These are phyloP conservation scores for Talaromyces islandicus DNA, from an alignment of 2,329 filamentous ascomycete species.

Conservation along the genomic window DNA sequence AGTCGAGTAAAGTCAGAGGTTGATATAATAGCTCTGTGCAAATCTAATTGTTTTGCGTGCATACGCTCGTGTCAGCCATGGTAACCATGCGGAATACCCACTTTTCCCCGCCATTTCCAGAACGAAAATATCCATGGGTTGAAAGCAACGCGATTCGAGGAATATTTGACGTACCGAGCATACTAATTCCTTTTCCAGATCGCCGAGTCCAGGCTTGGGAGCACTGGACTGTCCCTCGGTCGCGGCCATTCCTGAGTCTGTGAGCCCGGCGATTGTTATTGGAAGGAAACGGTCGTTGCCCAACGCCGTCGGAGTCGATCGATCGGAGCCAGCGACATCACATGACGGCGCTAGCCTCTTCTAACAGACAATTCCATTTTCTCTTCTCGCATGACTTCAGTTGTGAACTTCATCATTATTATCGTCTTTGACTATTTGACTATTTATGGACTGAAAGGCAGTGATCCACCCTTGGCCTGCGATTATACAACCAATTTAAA, in stretches of 20 bases:
- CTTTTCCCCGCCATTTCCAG: slow-evolving; percentile 6
- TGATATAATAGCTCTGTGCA: slow-evolving; percentile 93
- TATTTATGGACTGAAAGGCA: not conserved
- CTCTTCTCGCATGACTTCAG: not conserved
- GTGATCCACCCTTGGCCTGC: not conserved
- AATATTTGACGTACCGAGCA: slow-evolving; percentile 68
- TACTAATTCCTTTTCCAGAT: slow-evolving; percentile 88
- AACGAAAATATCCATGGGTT: slow-evolving; percentile 3
- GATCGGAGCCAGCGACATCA: not conserved
- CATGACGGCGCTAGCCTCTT: not conserved
- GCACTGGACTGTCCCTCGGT: slow-evolving; percentile 7
- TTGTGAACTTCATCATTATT: not conserved
- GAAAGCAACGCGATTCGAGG: slow-evolving; percentile 12
- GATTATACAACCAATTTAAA: not conserved
- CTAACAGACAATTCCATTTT: not conserved
- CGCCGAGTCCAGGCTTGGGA: slow-evolving; percentile 34
- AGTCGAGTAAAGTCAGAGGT: slow-evolving; percentile 85
- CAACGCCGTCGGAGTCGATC: not conserved
- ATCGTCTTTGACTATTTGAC: not conserved
- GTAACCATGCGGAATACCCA: not conserved
- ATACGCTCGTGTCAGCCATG: slow-evolving; percentile 2
- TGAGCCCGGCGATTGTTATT: not conserved
- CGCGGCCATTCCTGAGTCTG: slow-evolving; percentile 8
- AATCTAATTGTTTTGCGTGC: slow-evolving; percentile 55
- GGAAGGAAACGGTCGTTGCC: not conserved